These are phyloP conservation scores for Arthrobotrys iridis DNA, from an alignment of 2,329 filamentous ascomycete genomes.

Conservation along the genomic window DNA sequence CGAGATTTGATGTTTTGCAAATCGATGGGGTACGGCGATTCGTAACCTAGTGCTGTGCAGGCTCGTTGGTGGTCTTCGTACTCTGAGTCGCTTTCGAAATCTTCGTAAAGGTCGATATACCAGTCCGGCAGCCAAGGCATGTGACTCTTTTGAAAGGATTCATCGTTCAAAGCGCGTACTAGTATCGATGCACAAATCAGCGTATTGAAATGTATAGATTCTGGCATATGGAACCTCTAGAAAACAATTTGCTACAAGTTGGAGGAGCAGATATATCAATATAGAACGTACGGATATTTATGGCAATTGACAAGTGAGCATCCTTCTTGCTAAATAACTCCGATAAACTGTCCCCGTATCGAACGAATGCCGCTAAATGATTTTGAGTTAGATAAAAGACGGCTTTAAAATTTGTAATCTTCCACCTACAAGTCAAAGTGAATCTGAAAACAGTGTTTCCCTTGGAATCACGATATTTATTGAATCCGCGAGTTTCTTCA, in stretches of 20 bases:
- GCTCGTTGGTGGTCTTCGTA: neutral
- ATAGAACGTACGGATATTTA: constrained; percentile 15
- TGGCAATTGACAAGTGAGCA: constrained; percentile 14
- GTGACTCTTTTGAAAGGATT: constrained; percentile 14
- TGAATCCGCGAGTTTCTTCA: constrained; percentile 29
- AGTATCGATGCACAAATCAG: neutral
- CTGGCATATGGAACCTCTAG: neutral
- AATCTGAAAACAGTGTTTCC: constrained; percentile 33
- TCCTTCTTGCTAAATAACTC: constrained; percentile 20
- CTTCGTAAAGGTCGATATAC: neutral
- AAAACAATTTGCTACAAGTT: neutral
- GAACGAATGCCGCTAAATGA: constrained; percentile 2
- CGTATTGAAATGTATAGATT: neutral
- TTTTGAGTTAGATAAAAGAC: neutral
- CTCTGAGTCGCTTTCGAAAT: neutral
- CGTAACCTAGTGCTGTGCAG: neutral
- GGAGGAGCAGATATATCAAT: neutral
- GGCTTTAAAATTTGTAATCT: neutral
- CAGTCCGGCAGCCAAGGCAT: neutral
- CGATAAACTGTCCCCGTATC: constrained; percentile 14
- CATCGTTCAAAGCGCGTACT: constrained; percentile 20
- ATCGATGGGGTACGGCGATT: too few relatives aligned
- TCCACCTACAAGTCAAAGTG: constrained; percentile 14
- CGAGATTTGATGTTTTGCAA: neutral
- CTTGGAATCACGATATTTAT: constrained; percentile 4